phyloP scores from a whole-genome alignment of 2,329 filamentous ascomycete genomes.

The Aureobasidium sp. region DNA sequence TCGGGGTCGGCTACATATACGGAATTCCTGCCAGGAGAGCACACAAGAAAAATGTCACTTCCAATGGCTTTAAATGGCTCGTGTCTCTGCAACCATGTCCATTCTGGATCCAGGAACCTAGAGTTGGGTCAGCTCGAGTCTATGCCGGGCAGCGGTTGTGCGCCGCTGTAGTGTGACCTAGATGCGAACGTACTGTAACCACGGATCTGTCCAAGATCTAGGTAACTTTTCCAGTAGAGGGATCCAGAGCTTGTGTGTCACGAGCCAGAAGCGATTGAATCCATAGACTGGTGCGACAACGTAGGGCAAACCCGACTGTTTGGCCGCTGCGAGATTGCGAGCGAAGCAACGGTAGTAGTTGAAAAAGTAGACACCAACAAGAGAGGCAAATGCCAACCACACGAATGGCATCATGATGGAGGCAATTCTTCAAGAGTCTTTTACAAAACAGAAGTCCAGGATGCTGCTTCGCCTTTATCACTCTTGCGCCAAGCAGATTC shows the following conservation, averaged over 20 bases:
- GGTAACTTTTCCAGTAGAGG: constrained; percentile 52
- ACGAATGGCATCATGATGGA: constrained; percentile 26
- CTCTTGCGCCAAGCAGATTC: background rate
- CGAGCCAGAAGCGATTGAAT: constrained; percentile 50
- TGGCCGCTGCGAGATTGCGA: constrained; percentile 39
- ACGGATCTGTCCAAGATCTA: constrained; percentile 47
- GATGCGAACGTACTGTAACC: constrained; percentile 49
- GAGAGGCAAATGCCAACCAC: constrained; percentile 24
- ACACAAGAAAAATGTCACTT: constrained; percentile 57
- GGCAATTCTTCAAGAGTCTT: background rate
- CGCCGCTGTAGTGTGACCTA: background rate
- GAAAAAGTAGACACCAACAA: constrained; percentile 30
- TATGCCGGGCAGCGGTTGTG: background rate
- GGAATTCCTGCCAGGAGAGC: constrained; percentile 48
- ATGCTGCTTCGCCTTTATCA: background rate
- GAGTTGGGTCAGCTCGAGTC: constrained; percentile 1
- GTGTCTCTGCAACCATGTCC: constrained; percentile 51
- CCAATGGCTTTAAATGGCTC: constrained; percentile 53
- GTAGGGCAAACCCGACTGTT: constrained; percentile 41
- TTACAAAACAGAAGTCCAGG: background rate
- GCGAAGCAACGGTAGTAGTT: constrained; percentile 32
- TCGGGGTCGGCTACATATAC: constrained; percentile 58
- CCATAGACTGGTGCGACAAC: constrained; percentile 38
- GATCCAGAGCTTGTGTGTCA: constrained; percentile 49
- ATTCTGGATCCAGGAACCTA: constrained; percentile 54